Percentiles rank a stretch among this genome's conserved stretches.
Conservation (phyloP, 139 green algal genomes). For the Spirogloea muscicola region DNA sequence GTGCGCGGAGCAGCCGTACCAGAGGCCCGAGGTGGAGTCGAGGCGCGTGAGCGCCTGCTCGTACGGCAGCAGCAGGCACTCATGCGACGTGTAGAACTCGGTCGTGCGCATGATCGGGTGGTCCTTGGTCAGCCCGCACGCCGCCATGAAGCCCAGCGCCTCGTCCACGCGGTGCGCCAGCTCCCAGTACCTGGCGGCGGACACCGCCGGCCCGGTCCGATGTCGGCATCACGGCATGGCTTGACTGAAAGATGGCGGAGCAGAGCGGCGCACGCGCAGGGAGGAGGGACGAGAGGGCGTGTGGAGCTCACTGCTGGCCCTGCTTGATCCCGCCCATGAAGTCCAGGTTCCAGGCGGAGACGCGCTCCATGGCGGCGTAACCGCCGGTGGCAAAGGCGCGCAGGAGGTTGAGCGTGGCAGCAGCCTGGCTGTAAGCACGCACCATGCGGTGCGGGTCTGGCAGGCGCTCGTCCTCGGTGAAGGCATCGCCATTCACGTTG, state of each 20-base stretch:
- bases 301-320: slow-evolving; percentile 52
- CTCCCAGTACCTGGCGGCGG: slow-evolving; percentile 70
- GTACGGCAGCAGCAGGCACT: slow-evolving; percentile 95
- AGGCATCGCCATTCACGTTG: slow-evolving; percentile 95
- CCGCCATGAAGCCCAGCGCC: slow-evolving; percentile 89
- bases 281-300: background rate
- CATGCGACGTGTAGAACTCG: slow-evolving; percentile 94
- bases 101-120: slow-evolving; percentile 82
- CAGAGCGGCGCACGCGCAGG: background rate
- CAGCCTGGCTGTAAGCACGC: slow-evolving; percentile 92
- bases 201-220: background rate
- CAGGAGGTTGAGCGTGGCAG: slow-evolving; percentile 96
- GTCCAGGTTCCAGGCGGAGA: slow-evolving; percentile 95
- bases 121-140: slow-evolving; percentile 77
- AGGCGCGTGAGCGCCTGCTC: slow-evolving; percentile 87
- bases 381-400: slow-evolving; percentile 90
- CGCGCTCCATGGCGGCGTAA: slow-evolving; percentile 87
- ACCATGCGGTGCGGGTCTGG: slow-evolving; percentile 80
- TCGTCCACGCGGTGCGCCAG: slow-evolving; percentile 86
- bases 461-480: slow-evolving; percentile 77
- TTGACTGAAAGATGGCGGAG: background rate
- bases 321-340: slow-evolving; percentile 91
- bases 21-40: slow-evolving; percentile 73
- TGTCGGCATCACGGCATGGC: background rate
- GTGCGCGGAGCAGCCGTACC: slow-evolving; percentile 89